Base-by-base conservation (phyloP, 768 basidiomycete species). In the Calvatia gigantea region DNA sequence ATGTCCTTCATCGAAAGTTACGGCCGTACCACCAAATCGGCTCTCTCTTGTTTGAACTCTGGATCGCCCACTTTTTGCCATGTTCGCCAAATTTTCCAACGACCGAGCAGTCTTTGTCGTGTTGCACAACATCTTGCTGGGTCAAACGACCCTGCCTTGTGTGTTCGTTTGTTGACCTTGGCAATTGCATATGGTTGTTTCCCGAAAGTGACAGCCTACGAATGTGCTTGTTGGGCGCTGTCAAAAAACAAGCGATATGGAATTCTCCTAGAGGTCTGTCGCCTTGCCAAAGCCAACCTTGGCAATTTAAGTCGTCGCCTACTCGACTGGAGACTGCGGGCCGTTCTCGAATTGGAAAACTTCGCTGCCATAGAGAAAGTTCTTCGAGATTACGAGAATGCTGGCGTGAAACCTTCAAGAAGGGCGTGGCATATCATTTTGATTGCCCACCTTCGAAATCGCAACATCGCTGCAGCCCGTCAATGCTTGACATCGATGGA, bases 41-140 rank as follows among this genome's bases (percentile, higher is more conserved):
- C 54, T 9, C 46, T 56, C 29, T 29, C 27, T 14, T 46, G 25
- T 19, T 44, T 56, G 27, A 41, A 29, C 17, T 56, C 54, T 39
- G 47, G 46, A 23, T 29, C 28, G 19, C n/a, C 39, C 15, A 15
- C 11, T 32, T 49, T 32, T 25, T 43, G 46, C 19, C 6, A 7
- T 23, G 49, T 56, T 17, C 54, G 25, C 11, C 29, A 42, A 49
- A 49, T 49, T 17, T 27, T 56, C 8, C 27, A 32, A 15, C 29
- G 86, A 86, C 74, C 96, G 96, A 73, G 89, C 88, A 46, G 95
- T 98, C 53, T 98, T 95, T 71, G 77, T 94, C 45, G 98, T 93
- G 69, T 84, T 87, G 5, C 94, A 94, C 68, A 75, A 86, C 19
- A 83, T 85, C n/a, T 80, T 88, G 54, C 54, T 25, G 19, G 38